Evolutionary conservation across 192 early-diverging fungal genomes (phyloP), one percentile per base, ranked within the genome.

Genomic region (Geranomyces variabilis): DNA sequence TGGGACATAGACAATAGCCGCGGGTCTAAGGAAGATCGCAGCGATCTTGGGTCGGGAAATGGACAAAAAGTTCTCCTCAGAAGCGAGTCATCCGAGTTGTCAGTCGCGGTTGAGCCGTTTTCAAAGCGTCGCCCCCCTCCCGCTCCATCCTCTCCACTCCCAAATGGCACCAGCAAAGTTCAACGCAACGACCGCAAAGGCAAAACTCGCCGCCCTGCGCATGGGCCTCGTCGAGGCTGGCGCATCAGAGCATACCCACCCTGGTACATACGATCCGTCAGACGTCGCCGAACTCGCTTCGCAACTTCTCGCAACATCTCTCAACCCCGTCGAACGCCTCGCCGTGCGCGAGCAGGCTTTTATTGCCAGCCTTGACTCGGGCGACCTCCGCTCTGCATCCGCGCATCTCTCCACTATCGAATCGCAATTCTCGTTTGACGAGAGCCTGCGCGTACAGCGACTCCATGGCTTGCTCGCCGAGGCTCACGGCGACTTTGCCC

Each of bases 401-500:
- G 78, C 75, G 46, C 82, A 90, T 30, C 81, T 94, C 53, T 73
- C 81, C 0, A 72, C 79, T 3, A 82, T 97, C 36, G 77, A 88
- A 60, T 70, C 47, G 61, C 79, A 86, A 53, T 96, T 96, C 74
- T 75, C 85, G 3, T 34, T 36, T 19, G 36, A 66, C 22, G n/a
- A 47, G 0, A 80, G 78, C 19, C 58, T 83, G 19, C 75, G 81
- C 24, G 67, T 71, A 36, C 74, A 75, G 28, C 34, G 90, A 9
- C 80, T 99, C 13, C 41, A 85, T 14, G 96, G 92, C 22, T 87
- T 96, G 89, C 59, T 90, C 69, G 81, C 82, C 43, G 96, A 99
- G 74, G 88, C 93, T 0, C 62, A 83, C 29, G 92, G 91, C 7
- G 84, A 94, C 45, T 79, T 87, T 22, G 81, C 81, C 7, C 82